Evolutionary conservation across 768 basidiomycete genomes (phyloP).

Genomic region (Kwoniella dendrophila): DNA sequence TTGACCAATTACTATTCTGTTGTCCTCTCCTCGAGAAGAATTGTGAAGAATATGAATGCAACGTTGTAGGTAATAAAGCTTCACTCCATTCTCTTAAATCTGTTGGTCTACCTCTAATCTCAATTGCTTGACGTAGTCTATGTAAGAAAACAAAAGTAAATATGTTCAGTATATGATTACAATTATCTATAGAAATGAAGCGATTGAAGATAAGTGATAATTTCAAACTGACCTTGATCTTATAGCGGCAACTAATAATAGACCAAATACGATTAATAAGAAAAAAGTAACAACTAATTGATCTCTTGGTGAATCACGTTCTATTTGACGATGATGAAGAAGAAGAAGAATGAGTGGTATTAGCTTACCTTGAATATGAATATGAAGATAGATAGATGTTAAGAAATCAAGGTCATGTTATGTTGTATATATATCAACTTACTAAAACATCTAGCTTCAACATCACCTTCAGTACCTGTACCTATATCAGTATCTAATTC

Average conservation of each 20-base stretch:
- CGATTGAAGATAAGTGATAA: neutral
- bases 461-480: conserved; percentile 92
- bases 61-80: conserved; percentile 26
- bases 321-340: too few species aligned
- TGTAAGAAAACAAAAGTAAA: neutral
- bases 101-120: conserved; percentile 49
- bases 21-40: conserved; percentile 10
- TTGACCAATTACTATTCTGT: too few species aligned
- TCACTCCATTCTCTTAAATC: conserved; percentile 53
- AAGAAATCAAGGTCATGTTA: neutral
- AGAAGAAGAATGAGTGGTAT: neutral
- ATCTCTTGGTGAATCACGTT: conserved; percentile 93
- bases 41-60: conserved; percentile 8
- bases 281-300: conserved; percentile 91
- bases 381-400: neutral
- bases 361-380: neutral
- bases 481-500: conserved; percentile 89
- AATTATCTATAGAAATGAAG: neutral
- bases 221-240: conserved; percentile 36
- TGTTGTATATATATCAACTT: conserved; percentile 55
- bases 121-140: conserved; percentile 51
- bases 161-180: neutral
- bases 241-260: conserved; percentile 80
- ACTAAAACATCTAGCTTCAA: conserved; percentile 96
- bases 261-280: conserved; percentile 80